Percentiles rank a stretch among this genome's conserved stretches.
Conservation (phyloP, 208 protist genomes). For the Trypanosoma boissoni region DNA sequence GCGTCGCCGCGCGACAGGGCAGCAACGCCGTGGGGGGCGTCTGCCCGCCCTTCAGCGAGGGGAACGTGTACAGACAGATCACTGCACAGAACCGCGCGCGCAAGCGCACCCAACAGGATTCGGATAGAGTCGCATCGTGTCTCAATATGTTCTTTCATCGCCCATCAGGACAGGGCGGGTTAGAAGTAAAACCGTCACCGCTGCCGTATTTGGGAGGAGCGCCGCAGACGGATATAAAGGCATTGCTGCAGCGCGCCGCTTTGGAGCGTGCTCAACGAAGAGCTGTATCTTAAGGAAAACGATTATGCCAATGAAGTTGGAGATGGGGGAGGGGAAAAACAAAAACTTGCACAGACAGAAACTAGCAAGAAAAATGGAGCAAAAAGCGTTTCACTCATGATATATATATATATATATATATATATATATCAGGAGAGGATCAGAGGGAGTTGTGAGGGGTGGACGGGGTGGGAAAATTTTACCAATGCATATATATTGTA, state of each 20-base stretch:
- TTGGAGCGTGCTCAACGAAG: constrained; percentile 61
- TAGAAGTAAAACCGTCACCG: constrained; percentile 13
- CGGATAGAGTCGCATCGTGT: constrained; percentile 16
- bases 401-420: neutral
- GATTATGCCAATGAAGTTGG: neutral
- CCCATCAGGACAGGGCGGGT: constrained; percentile 8
- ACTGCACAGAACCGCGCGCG: constrained; percentile 9
- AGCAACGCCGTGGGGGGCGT: constrained; percentile 2
- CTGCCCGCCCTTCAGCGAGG: neutral
- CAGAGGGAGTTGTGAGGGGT: neutral
- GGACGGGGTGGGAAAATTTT: neutral
- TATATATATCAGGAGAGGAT: no score
- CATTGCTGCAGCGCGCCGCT: constrained; percentile 74
- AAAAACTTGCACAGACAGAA: no score
- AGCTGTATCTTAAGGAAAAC: neutral
- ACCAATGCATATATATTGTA: neutral
- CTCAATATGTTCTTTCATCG: constrained; percentile 46
- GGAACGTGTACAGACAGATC: neutral
- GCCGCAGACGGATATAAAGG: constrained; percentile 58
- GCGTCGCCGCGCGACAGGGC: neutral
- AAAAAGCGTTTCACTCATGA: no score
- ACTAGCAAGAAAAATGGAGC: no score
- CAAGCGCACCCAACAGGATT: constrained; percentile 25
- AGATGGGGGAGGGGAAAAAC: no score
- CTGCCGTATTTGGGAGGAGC: constrained; percentile 16